A percentile compares a stretch with the other conserved stretches of the same genome.
Evolutionary conservation across 352 stramenopile species (phyloP).

Genomic region (Phytophthora quininea): DNA sequence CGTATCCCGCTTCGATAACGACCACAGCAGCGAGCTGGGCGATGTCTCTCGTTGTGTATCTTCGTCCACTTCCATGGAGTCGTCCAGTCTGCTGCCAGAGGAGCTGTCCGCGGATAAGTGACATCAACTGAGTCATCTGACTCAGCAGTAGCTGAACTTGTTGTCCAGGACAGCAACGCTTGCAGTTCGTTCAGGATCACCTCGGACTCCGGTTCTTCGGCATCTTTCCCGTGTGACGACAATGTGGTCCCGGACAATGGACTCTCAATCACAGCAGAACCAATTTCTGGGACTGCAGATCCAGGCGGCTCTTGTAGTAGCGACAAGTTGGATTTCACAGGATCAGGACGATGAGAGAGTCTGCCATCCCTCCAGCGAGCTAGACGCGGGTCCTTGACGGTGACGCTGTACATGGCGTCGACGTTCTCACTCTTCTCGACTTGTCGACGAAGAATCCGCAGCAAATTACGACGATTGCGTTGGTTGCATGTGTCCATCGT

Average conservation of each 20-base stretch:
- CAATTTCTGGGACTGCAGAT: slow-evolving; percentile 26
- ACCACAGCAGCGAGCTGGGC: slow-evolving; percentile 68
- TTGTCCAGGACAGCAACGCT: slow-evolving; percentile 63
- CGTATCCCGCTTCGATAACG: slow-evolving; percentile 42
- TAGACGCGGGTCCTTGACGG: slow-evolving; percentile 54
- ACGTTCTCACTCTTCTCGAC: slow-evolving; percentile 5
- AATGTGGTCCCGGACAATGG: slow-evolving; percentile 59
- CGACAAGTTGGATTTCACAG: slow-evolving; percentile 26
- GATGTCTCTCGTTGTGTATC: slow-evolving; percentile 11
- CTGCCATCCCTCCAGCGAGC: slow-evolving; percentile 10
- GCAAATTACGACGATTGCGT: slow-evolving; percentile 28
- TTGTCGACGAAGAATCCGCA: slow-evolving; percentile 16
- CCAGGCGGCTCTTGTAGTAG: slow-evolving; percentile 59
- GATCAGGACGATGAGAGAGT: slow-evolving; percentile 1
- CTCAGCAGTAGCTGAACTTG: not conserved
- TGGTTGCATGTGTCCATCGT: slow-evolving; percentile 9
- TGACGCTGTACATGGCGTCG: slow-evolving; percentile 40
- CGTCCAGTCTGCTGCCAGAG: not conserved
- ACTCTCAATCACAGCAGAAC: slow-evolving; percentile 49
- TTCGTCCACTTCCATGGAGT: slow-evolving; percentile 5
- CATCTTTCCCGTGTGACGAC: slow-evolving; percentile 38
- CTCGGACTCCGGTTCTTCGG: slow-evolving; percentile 66
- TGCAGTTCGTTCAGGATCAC: slow-evolving; percentile 63
- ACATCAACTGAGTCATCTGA: not conserved
- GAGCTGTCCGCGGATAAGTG: slow-evolving; percentile 38